Conservation (phyloP, 2,329 filamentous ascomycete genomes). For the Calonectria honghensis region DNA sequence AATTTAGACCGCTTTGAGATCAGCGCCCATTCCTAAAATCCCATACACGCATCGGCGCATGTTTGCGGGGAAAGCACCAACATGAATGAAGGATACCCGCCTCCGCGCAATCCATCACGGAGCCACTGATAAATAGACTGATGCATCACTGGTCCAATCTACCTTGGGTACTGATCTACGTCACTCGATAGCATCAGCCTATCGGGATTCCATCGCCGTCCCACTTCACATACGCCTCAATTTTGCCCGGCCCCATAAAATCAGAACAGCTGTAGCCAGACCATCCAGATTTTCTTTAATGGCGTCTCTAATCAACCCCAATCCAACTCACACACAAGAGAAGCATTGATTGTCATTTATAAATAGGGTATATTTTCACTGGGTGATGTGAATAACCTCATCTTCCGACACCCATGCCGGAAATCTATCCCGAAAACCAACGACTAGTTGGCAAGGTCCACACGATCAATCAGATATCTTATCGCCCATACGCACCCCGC, state of each 20-base stretch:
- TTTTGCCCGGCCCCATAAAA: neutral
- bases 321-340: neutral
- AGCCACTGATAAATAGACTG: neutral
- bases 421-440: neutral
- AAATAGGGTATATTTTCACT: neutral
- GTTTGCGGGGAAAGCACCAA: neutral
- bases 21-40: neutral
- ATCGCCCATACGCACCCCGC: neutral
- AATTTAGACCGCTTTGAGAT: neutral
- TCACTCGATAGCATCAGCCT: neutral
- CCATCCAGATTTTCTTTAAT: neutral
- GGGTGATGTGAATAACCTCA: neutral
- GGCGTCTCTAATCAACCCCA: too few species aligned
- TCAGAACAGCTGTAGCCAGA: neutral
- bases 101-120: neutral
- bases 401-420: neutral
- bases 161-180: neutral
- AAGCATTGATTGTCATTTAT: neutral
- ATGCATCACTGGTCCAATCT: neutral
- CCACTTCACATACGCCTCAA: slow-evolving; percentile 2
- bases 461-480: neutral
- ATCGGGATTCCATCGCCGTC: neutral
- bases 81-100: slow-evolving; percentile 14
- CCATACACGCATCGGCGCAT: neutral
- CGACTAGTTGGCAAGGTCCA: neutral